Conservation (phyloP, 352 stramenopile genomes). For the Globisporangium splendens region DNA sequence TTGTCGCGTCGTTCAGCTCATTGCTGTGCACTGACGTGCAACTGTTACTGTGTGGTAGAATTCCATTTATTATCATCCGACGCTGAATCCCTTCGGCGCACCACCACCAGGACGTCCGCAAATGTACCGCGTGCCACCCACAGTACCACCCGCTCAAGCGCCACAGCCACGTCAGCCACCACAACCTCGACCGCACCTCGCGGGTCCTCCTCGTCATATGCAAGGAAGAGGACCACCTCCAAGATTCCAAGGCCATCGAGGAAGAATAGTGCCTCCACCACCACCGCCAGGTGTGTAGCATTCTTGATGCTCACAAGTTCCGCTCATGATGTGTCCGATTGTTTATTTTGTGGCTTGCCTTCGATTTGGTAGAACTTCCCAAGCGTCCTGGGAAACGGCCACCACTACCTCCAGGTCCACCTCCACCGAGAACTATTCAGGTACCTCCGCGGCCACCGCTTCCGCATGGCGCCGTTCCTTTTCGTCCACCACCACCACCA, state of each 20-base stretch:
- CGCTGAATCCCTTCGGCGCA: slow-evolving; percentile 70
- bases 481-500: slow-evolving; percentile 26
- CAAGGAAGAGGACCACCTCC: slow-evolving; percentile 4
- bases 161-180: slow-evolving; percentile 8
- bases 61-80: slow-evolving; percentile 81
- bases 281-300: slow-evolving; percentile 10
- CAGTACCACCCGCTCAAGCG: slow-evolving; percentile 3
- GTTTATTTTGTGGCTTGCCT: neutral
- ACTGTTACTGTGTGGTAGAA: slow-evolving; percentile 30
- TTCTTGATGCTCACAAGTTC: neutral
- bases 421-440: slow-evolving; percentile 57
- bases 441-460: slow-evolving; percentile 55
- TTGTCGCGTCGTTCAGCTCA: too few relatives aligned
- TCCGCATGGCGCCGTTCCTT: slow-evolving; percentile 30
- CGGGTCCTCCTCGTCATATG: slow-evolving; percentile 2
- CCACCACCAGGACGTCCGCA: slow-evolving; percentile 62
- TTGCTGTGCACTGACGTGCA: neutral
- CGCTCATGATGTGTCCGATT: neutral
- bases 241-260: slow-evolving; percentile 2
- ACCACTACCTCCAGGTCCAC: slow-evolving; percentile 45
- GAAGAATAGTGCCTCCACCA: neutral
- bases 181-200: slow-evolving; percentile 12
- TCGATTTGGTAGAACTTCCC: neutral
- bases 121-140: slow-evolving; percentile 42
- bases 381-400: slow-evolving; percentile 60